Base-by-base conservation (phyloP, 2,329 filamentous ascomycete genomes). In the Colletotrichum sp. region DNA sequence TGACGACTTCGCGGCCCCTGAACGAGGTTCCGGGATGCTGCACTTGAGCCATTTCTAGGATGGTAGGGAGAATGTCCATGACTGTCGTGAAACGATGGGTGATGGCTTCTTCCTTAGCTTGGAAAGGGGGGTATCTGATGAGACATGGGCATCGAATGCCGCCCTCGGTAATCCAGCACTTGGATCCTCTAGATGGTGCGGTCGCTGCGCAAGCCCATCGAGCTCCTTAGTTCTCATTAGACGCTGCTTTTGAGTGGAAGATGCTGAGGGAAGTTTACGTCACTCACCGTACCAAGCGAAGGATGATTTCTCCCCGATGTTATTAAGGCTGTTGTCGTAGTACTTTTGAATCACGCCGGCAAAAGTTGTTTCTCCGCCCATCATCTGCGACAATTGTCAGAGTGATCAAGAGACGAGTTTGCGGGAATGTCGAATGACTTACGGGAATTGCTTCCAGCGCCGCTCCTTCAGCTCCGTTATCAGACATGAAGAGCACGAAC, bases 401-500 rank as follows among this genome's bases (percentile, higher is more conserved):
- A 26, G 3, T 2, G 24, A 0, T 18, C 13, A 10, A 18, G 6
- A 59, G n/a, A 52, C 3, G 10, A 13, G 2, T 21, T 48, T 21
- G n/a, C 26, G 55, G 6, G 52, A 59, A 24, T 26, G 48, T 1
- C 9, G 24, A 2, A 18, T 16, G 16, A 26, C 66, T 64, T 30
- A 69, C 39, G 13, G 75, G 67, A 15, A 77, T 74, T 7, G 75
- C 72, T 28, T 77, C 77, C 7, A 76, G 48, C 15, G 63, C 69
- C 4, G 65, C 78, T 4, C 80, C 83, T 60, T 84, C 82, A 24
- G 82, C 83, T 3, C 82, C 82, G 72, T 90, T 90, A 79, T 90
- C 88, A 26, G 86, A 88, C 86, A 90, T 88, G 84, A 91, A 90
- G 77, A 88, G 86, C 57, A 90, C 83, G 74, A 90, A 87, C 7